Conservation (phyloP, 371 early-diverging fungal genomes). For the Thermomucor indicae-seudaticae region DNA sequence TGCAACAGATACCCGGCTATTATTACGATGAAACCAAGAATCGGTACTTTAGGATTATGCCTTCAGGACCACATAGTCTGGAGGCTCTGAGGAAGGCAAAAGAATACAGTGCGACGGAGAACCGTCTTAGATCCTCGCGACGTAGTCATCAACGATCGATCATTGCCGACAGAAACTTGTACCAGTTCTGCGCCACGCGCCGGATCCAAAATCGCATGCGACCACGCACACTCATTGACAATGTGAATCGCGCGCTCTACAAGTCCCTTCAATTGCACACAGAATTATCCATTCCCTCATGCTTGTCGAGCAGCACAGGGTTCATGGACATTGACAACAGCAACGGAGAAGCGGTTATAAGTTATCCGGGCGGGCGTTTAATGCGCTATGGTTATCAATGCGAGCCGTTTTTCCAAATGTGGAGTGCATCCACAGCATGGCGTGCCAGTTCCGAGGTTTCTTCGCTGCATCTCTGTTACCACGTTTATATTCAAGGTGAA, state of each 20-base stretch:
- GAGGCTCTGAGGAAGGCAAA: slow-evolving; percentile 4
- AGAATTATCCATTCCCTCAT: neutral
- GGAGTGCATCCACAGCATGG: slow-evolving; percentile 5
- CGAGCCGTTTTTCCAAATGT: slow-evolving; percentile 21
- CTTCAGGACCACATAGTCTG: slow-evolving; percentile 21
- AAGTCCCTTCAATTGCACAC: neutral
- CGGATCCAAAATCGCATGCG: neutral
- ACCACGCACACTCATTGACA: neutral
- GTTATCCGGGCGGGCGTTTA: slow-evolving; percentile 3
- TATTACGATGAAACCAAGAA: slow-evolving; percentile 49
- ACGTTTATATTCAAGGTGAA: neutral
- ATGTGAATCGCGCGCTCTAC: slow-evolving; percentile 1
- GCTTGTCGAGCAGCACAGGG: neutral
- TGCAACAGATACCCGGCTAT: slow-evolving; percentile 49
- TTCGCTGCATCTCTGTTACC: slow-evolving; percentile 2
- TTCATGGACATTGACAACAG: slow-evolving; percentile 4
- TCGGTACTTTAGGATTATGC: slow-evolving; percentile 47
- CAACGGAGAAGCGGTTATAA: slow-evolving; percentile 5
- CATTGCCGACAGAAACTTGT: too few relatives aligned
- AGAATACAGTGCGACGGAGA: too few relatives aligned
- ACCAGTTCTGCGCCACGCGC: too few relatives aligned
- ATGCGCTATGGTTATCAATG: slow-evolving; percentile 26
- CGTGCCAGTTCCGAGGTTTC: neutral
- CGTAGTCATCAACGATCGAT: too few relatives aligned
- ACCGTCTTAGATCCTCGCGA: too few relatives aligned